Base-by-base conservation (phyloP, 1,284 basidiomycete genomes). In the Sanghuangporus weigelae region DNA sequence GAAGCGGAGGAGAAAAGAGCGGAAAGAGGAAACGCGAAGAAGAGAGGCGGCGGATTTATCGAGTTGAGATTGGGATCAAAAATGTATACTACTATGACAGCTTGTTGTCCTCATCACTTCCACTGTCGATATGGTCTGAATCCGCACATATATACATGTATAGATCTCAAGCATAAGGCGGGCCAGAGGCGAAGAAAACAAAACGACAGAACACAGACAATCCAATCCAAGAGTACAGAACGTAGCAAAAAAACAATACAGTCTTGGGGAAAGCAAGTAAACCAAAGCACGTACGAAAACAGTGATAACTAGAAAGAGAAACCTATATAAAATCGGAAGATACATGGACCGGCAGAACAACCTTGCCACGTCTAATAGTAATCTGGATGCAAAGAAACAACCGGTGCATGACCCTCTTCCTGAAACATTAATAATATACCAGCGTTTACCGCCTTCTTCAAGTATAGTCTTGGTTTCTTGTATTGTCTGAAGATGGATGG, bases 1-100 rank as follows among this genome's bases (percentile, higher is more conserved):
- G 39, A 63, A 55, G 57, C 11, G 19, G 40, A 14, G 57, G 19
- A 19, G n/a, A 21, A 63, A 53, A 48, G 49, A 63, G 11, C 40
- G 55, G 40, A 50, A 60, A 48, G 35, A 44, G 44, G 48, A 48
- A 39, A 21, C 31, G 48, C 39, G 35, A 40, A 4, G 21, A 38
- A 50, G 44, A 46, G 48, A 42, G 50, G 48, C 16, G 11, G 55
- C 49, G 36, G 51, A 10, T 7, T 21, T 14, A 6, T 35, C 19
- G n/a, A 31, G 48, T 21, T 23, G 35, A 49, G 12, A 23, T 49
- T 11, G 21, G 46, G 12, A 31, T 31, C n/a, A 16, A n/a, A 14
- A 23, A 12, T 23, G 8, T 31, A 21, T 51, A 51, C 7, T 7
- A 14, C 7, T 1, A 46, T 6, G 16, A 5, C 44, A 46, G 7